These are phyloP conservation scores for Trichoderma semiorbis DNA, from an alignment of 2,329 filamentous ascomycete genomes.

Conservation along the genomic window DNA sequence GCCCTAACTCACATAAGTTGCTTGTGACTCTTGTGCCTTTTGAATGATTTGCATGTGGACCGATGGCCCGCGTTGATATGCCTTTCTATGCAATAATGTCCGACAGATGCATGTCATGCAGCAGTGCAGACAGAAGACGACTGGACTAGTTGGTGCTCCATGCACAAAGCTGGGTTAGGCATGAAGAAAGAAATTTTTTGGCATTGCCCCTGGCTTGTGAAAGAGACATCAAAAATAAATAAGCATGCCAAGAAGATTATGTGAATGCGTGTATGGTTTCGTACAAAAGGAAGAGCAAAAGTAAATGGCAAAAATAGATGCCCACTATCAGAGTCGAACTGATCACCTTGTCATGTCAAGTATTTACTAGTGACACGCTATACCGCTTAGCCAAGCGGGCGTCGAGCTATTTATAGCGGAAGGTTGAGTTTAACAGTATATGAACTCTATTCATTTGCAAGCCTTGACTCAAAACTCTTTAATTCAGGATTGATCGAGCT, in stretches of 20 bases:
- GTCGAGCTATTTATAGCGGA: background rate
- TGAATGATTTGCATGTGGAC: background rate
- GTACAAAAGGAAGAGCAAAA: background rate
- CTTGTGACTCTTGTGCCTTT: background rate
- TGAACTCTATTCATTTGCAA: background rate
- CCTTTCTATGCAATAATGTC: background rate
- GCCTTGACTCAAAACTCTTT: background rate
- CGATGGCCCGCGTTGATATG: background rate
- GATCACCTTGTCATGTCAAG: conserved; percentile 17
- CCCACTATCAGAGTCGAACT: conserved; percentile 18
- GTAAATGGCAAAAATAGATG: background rate
- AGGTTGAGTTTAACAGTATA: accelerated
- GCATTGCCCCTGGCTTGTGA: background rate
- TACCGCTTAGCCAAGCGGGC: conserved; percentile 17
- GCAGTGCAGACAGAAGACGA: too few relatives aligned
- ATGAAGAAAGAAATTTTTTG: background rate
- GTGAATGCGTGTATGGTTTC: background rate
- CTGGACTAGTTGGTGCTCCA: background rate
- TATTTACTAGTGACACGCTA: conserved; percentile 17
- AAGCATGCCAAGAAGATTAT: background rate
- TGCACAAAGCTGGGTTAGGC: background rate
- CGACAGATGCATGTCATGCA: background rate
- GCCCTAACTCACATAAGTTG: background rate
- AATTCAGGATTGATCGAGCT: background rate
- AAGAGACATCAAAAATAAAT: background rate